phyloP scores from a whole-genome alignment of 768 basidiomycete genomes.

The Russula earlei region DNA sequence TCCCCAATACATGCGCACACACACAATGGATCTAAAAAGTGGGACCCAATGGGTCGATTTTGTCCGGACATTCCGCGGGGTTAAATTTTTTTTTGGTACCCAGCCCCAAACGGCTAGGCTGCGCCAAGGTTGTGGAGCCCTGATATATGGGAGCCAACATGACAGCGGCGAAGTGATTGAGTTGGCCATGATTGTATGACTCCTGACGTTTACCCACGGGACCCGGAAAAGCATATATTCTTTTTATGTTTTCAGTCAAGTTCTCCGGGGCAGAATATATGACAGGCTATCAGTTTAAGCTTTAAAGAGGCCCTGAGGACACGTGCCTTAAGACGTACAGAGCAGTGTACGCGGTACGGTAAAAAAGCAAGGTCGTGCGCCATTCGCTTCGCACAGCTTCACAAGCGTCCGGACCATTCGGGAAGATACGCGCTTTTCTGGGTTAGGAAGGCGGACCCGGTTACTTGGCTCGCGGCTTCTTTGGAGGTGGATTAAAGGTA shows the following conservation, averaged over 20 bases:
- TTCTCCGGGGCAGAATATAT: background rate
- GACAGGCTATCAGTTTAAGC: conserved; percentile 1
- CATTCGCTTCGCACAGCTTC: background rate
- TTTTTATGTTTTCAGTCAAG: background rate
- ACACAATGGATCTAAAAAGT: conserved; percentile 7
- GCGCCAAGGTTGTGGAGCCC: conserved; percentile 3
- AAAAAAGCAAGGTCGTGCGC: background rate
- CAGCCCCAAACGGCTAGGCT: conserved; percentile 15
- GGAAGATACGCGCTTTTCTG: background rate
- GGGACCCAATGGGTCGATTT: background rate
- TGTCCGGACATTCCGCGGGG: conserved; percentile 10
- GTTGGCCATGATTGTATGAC: conserved; percentile 1
- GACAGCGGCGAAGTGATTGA: conserved; percentile 12
- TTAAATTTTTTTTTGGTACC: conserved; percentile 12
- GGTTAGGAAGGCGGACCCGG: background rate
- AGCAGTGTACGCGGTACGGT: too few relatives aligned
- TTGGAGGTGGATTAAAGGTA: conserved; percentile 9
- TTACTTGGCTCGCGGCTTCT: conserved; percentile 10
- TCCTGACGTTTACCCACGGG: background rate
- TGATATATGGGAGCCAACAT: conserved; percentile 4
- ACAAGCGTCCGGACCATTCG: conserved; percentile 8
- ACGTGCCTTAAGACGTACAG: conserved; percentile 12
- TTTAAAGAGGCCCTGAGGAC: conserved; percentile 2
- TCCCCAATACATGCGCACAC: conserved; percentile 24
- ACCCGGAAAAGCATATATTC: background rate